Percentiles rank a stretch among this genome's conserved stretches.
These are phyloP conservation scores for Xerocomus cyaneibrunnescens DNA, from an alignment of 1,284 basidiomycete genomes.

Conservation along the genomic window DNA sequence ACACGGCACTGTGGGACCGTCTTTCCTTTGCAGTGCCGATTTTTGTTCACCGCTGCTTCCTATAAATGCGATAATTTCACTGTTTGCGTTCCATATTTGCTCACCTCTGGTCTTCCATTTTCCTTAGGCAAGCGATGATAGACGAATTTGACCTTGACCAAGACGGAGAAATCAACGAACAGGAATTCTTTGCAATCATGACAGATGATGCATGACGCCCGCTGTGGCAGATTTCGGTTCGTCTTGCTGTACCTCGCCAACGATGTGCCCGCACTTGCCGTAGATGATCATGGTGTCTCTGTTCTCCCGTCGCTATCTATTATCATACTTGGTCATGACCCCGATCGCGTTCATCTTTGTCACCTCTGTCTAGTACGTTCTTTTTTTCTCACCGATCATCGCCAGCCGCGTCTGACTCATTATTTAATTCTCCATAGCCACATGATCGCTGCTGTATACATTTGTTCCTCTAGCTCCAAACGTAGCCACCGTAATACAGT, in stretches of 20 bases:
- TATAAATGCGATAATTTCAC: slow-evolving; percentile 12
- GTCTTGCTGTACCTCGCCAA: background rate
- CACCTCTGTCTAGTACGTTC: slow-evolving; percentile 11
- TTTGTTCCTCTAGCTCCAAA: slow-evolving; percentile 11
- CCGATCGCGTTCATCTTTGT: slow-evolving; percentile 19
- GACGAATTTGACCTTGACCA: slow-evolving; percentile 99
- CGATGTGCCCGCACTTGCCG: slow-evolving; percentile 9
- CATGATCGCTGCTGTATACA: slow-evolving; percentile 27
- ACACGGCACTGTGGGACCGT: slow-evolving; percentile 21
- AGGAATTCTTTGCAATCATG: slow-evolving; percentile 96
- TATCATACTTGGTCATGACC: slow-evolving; percentile 17
- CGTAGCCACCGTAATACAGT: slow-evolving; percentile 18
- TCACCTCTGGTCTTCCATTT: slow-evolving; percentile 35
- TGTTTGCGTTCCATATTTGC: slow-evolving; percentile 30
- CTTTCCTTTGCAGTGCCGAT: slow-evolving; percentile 10
- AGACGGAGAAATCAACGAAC: slow-evolving; percentile 95
- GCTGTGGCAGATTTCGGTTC: background rate
- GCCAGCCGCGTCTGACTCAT: slow-evolving; percentile 21
- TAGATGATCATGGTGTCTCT: slow-evolving; percentile 12
- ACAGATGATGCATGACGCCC: slow-evolving; percentile 74
- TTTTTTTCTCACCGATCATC: slow-evolving; percentile 27
- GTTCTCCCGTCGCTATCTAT: slow-evolving; percentile 21
- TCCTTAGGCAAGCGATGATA: slow-evolving; percentile 95
- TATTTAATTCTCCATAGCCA: slow-evolving; percentile 16
- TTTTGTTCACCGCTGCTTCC: slow-evolving; percentile 26